phyloP scores from a whole-genome alignment of 768 basidiomycete species.

The Leucocoprinus sp. region DNA sequence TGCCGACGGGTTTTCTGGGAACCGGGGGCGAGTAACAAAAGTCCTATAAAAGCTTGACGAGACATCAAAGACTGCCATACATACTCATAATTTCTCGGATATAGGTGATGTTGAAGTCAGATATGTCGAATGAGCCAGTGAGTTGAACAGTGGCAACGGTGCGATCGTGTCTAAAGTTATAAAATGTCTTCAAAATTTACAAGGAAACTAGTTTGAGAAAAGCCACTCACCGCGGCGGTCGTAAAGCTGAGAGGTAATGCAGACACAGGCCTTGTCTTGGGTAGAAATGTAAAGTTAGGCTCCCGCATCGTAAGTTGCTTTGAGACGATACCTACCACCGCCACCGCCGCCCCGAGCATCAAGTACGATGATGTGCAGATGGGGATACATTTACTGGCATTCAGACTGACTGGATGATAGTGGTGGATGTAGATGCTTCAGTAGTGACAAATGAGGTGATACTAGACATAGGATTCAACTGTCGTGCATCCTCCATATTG shows the following conservation, averaged over 20 bases:
- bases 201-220: too few species aligned
- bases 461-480: too few species aligned
- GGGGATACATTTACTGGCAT: too few species aligned
- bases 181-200: neutral
- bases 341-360: too few species aligned
- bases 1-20: slow-evolving; percentile 64
- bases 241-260: slow-evolving; percentile 90
- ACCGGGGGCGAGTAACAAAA: slow-evolving; percentile 80
- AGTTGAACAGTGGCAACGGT: slow-evolving; percentile 30
- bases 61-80: slow-evolving; percentile 94
- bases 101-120: slow-evolving; percentile 94
- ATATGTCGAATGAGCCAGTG: slow-evolving; percentile 92
- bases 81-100: slow-evolving; percentile 98
- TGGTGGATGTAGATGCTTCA: too few species aligned
- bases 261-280: slow-evolving; percentile 92
- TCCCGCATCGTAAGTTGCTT: too few species aligned
- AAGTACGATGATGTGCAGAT: too few species aligned
- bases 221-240: slow-evolving; percentile 78
- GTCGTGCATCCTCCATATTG: too few species aligned
- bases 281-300: too few species aligned
- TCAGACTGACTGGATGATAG: too few species aligned
- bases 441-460: too few species aligned
- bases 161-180: slow-evolving; percentile 47
- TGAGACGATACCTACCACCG: too few species aligned
- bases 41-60: slow-evolving; percentile 86